Conservation (phyloP, 2,329 filamentous ascomycete species). For the Venturia effusa region DNA sequence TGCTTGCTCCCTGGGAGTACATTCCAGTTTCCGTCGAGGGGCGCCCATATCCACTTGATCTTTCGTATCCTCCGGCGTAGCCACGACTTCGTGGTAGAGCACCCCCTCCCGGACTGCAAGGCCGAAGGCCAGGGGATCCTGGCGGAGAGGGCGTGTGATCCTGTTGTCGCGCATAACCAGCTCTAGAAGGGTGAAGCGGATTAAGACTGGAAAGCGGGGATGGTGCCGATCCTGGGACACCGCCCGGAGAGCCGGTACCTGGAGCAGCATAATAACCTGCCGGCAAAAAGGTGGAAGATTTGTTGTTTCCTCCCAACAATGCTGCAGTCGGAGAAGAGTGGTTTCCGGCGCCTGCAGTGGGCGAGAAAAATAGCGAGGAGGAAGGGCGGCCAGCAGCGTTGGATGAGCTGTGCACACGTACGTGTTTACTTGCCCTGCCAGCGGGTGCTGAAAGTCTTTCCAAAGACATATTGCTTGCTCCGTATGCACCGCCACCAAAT, state of each 20-base stretch:
- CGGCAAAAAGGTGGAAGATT: constrained; percentile 73
- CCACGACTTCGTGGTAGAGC: constrained; percentile 18
- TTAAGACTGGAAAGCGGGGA: constrained; percentile 19
- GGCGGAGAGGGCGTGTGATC: constrained; percentile 22
- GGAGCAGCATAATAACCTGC: constrained; percentile 82
- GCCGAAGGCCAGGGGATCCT: constrained; percentile 24
- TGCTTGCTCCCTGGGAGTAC: constrained; percentile 37
- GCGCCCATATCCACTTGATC: constrained; percentile 22
- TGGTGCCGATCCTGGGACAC: constrained; percentile 15
- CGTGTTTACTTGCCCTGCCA: constrained; percentile 23
- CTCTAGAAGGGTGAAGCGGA: constrained; percentile 20
- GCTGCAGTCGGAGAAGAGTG: constrained; percentile 21
- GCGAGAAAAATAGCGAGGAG: constrained; percentile 71
- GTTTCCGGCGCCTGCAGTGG: constrained; percentile 59
- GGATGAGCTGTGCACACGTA: constrained; percentile 23
- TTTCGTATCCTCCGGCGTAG: constrained; percentile 24
- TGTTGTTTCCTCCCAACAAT: constrained; percentile 32
- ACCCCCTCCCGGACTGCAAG: constrained; percentile 9
- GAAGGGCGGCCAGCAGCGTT: constrained; percentile 5
- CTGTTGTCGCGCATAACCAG: constrained; percentile 15
- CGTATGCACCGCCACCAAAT: constrained; percentile 34
- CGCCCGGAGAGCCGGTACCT: constrained; percentile 35
- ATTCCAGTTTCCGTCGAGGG: constrained; percentile 13
- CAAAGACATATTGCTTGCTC: constrained; percentile 9
- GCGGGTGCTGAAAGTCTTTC: constrained; percentile 10